A percentile compares a stretch with the other conserved stretches of the same genome.
These are phyloP conservation scores for Penicillium verhagenii DNA, from an alignment of 495 filamentous ascomycete species.

Conservation along the genomic window DNA sequence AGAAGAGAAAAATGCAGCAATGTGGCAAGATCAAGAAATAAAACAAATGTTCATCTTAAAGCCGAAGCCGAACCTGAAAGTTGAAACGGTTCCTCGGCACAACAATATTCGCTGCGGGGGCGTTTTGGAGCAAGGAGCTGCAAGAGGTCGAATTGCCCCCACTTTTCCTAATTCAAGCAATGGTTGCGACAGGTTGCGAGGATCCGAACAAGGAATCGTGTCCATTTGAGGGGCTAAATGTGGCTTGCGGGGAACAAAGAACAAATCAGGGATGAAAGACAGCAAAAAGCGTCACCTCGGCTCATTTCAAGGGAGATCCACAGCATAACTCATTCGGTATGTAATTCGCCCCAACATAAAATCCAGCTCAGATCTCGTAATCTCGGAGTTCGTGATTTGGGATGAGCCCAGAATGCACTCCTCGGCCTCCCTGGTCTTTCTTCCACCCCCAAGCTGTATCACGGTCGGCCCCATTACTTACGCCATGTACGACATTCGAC, in stretches of 20 bases:
- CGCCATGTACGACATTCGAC: conserved; percentile 39
- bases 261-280: background rate
- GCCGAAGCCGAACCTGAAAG: background rate
- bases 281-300: background rate
- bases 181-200: no score
- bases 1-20: background rate
- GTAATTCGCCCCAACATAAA: background rate
- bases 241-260: background rate
- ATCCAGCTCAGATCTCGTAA: conserved; percentile 1
- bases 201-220: background rate
- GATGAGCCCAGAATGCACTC: conserved; percentile 10
- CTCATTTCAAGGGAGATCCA: background rate
- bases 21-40: background rate
- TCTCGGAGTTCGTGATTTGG: conserved; percentile 3
- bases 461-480: conserved; percentile 10
- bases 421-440: background rate
- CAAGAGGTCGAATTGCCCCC: background rate
- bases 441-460: conserved; percentile 13
- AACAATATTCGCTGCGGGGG: background rate
- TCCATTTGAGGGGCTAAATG: background rate
- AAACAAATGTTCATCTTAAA: no score
- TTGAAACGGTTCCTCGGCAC: background rate
- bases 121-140: no score
- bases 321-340: background rate
- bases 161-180: background rate